Conservation (phyloP, 2,329 filamentous ascomycete genomes). For the Alternaria postmessia region DNA sequence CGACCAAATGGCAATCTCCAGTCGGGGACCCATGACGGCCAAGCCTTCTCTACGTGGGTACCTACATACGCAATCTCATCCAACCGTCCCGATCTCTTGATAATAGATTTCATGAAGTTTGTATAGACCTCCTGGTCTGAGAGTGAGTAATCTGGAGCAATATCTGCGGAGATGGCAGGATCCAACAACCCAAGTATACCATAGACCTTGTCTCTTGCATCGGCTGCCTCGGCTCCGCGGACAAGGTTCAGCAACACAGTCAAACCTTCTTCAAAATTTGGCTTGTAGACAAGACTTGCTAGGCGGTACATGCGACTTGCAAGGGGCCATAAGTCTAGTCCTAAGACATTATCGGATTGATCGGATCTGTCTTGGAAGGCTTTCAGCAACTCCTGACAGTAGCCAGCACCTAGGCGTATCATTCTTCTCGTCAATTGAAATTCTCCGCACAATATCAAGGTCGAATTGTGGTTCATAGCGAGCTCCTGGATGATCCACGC, state of each 20-base stretch:
- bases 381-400: background rate
- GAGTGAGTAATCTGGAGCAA: background rate
- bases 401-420: background rate
- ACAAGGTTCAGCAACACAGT: background rate
- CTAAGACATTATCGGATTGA: background rate
- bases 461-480: background rate
- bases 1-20: background rate
- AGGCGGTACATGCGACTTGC: background rate
- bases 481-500: background rate
- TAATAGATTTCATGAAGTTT: background rate
- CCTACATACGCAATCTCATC: accelerated
- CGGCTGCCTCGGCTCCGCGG: background rate
- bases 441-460: background rate
- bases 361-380: background rate
- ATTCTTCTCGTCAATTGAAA: background rate
- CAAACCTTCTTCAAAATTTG: accelerated
- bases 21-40: background rate
- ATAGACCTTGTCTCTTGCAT: background rate
- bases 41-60: background rate
- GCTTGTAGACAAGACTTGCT: background rate
- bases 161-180: background rate
- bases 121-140: background rate
- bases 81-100: background rate
- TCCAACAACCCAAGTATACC: background rate
- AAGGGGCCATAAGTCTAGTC: accelerated